Evolutionary conservation across 495 filamentous ascomycete genomes (phyloP), one percentile per base, ranked within the genome.

Genomic region (Xylaria scruposa): DNA sequence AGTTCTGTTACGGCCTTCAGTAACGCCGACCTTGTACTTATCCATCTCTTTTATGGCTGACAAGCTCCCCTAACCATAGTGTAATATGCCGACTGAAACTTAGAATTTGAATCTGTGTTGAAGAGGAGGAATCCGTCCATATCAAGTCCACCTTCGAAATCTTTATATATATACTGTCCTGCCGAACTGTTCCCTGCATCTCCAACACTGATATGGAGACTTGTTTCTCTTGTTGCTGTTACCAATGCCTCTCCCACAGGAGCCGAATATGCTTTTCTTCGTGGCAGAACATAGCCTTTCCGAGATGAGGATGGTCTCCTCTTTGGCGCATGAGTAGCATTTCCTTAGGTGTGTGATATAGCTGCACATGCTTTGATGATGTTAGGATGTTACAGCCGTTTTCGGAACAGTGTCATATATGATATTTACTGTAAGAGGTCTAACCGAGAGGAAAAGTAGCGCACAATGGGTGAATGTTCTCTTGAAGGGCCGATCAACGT

Each of bases 221-320:
- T 73, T 73, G 59, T 71, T 71, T 40, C 36, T 63, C 76, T 82
- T 6, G 74, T 59, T 74, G 74, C 70, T 74, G 53, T 65, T 78
- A 21, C 70, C 67, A 13, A 80, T 72, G 8, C 81, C 81, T 15
- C 70, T 77, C 6, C 78, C 76, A 59, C 83, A 85, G 64, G 77
- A 77, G 24, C 81, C 82, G 61, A 84, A 83, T 38, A 81, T 71
- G 53, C 83, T 76, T 56, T 77, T 79, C 46, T 54, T 67, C 19
- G 72, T 71, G n/a, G 80, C 82, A 0, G 60, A 64, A 64, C 83
- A 85, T 36, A 78, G 75, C 59, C 78, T 73, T 44, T 85, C 83
- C 15, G 83, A 84, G 29, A 85, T 83, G 47, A 85, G 79, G 9
- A 85, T 77, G 2, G 79, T 83, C 31, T 83, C 81, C 61, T 84